Percentiles rank a stretch among this genome's conserved stretches.
These are phyloP conservation scores for Paracoccidioides brasiliensis DNA, from an alignment of 2,329 filamentous ascomycete genomes.

Conservation along the genomic window DNA sequence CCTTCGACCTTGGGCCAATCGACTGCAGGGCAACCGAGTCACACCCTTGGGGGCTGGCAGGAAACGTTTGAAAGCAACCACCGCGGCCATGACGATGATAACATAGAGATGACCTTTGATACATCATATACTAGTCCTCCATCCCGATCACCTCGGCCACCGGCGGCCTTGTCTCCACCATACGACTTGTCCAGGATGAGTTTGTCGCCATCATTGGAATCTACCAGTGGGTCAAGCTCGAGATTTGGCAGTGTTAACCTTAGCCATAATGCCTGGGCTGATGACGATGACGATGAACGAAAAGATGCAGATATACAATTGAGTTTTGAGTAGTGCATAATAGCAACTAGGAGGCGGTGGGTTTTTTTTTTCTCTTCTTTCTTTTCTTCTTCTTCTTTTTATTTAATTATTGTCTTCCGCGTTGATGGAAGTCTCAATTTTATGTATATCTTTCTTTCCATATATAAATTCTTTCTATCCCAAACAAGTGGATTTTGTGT, in stretches of 20 bases:
- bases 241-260: constrained; percentile 4
- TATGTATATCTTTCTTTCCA: no score
- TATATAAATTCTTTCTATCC: no score
- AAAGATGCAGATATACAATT: constrained; percentile 64
- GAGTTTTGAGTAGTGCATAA: constrained; percentile 51
- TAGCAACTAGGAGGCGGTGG: not conserved
- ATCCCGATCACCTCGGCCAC: not conserved
- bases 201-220: constrained; percentile 32
- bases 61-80: not conserved
- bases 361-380: constrained; percentile 1
- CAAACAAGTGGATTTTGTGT: no score
- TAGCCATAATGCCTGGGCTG: constrained; percentile 54
- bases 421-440: no score
- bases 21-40: not conserved
- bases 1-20: not conserved
- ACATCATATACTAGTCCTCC: constrained; percentile 40
- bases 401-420: no score
- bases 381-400: constrained; percentile 1
- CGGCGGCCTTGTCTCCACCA: not conserved
- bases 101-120: constrained; percentile 59
- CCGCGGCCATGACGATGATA: constrained; percentile 16
- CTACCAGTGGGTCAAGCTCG: constrained; percentile 35
- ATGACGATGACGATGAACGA: constrained; percentile 55
- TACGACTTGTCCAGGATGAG: not conserved
- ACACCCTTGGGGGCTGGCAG: not conserved